These are phyloP conservation scores for Mycena polygramma DNA, from an alignment of 768 basidiomycete species.

Conservation along the genomic window DNA sequence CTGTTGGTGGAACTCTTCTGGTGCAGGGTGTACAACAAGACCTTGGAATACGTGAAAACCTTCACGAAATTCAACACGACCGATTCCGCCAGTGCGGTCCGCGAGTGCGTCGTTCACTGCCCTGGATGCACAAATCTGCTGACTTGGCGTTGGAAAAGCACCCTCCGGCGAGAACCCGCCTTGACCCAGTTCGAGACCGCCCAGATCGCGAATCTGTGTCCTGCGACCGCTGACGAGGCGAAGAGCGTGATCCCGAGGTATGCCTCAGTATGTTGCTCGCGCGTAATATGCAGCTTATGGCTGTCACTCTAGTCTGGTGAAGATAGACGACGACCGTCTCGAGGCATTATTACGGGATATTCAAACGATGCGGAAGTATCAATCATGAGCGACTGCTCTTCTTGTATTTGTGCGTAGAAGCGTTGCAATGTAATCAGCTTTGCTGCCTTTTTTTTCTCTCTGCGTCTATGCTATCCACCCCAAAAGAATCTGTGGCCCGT, in stretches of 20 bases:
- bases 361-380: slow-evolving; percentile 91
- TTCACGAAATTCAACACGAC: slow-evolving; percentile 92
- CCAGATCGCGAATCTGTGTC: slow-evolving; percentile 92
- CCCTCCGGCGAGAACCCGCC: slow-evolving; percentile 81
- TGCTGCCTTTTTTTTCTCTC: not conserved
- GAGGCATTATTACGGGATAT: slow-evolving; percentile 89
- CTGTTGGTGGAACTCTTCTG: not conserved
- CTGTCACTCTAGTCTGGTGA: slow-evolving; percentile 66
- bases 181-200: slow-evolving; percentile 93
- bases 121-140: slow-evolving; percentile 20
- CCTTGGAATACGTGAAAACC: slow-evolving; percentile 90
- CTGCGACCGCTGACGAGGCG: slow-evolving; percentile 89
- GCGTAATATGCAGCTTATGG: not conserved
- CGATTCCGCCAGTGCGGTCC: slow-evolving; percentile 86
- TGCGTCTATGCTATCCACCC: too few relatives aligned
- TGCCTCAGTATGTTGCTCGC: slow-evolving; percentile 22
- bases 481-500: too few relatives aligned
- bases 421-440: slow-evolving; percentile 20
- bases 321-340: slow-evolving; percentile 89
- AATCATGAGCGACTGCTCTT: slow-evolving; percentile 61
- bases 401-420: slow-evolving; percentile 20
- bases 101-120: slow-evolving; percentile 71
- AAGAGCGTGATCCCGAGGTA: slow-evolving; percentile 94
- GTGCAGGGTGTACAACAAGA: slow-evolving; percentile 91
- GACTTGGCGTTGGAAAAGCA: slow-evolving; percentile 50